phyloP scores from a whole-genome alignment of 768 basidiomycete species.

The Lactifluus subvellereus region DNA sequence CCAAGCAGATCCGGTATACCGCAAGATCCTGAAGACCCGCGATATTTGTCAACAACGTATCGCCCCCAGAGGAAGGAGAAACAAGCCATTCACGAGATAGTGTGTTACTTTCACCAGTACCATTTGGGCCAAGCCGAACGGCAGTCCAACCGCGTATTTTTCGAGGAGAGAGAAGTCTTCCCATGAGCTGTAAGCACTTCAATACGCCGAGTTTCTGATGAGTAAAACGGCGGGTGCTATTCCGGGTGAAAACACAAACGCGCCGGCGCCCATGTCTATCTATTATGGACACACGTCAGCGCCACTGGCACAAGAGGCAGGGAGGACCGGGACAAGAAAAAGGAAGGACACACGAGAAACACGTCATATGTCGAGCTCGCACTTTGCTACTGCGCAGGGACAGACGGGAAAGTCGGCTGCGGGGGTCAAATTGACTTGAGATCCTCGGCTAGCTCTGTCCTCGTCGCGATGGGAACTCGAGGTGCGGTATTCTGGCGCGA shows the following conservation, averaged over 20 bases:
- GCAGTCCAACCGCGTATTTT: conserved; percentile 61
- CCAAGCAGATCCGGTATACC: conserved; percentile 77
- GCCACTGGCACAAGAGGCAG: neutral
- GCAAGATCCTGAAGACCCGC: conserved; percentile 78
- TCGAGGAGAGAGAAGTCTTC: conserved; percentile 48
- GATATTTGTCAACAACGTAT: conserved; percentile 35
- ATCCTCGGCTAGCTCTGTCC: neutral
- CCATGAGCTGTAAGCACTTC: conserved; percentile 42
- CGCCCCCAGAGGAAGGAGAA: neutral
- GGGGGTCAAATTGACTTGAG: conserved; percentile 58
- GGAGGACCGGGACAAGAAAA: neutral
- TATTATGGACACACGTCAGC: conserved; percentile 31
- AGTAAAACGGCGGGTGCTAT: conserved; percentile 80
- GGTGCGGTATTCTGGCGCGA: conserved; percentile 3
- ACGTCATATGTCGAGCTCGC: conserved; percentile 81
- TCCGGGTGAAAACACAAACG: conserved; percentile 96
- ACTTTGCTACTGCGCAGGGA: conserved; percentile 83
- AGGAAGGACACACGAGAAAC: conserved; percentile 61
- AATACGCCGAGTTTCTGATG: conserved; percentile 53
- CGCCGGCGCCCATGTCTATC: conserved; percentile 99
- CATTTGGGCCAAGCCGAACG: conserved; percentile 71
- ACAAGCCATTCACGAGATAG: conserved; percentile 65
- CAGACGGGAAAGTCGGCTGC: conserved; percentile 96
- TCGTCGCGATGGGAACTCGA: conserved; percentile 11
- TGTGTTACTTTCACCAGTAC: conserved; percentile 86